phyloP scores from a whole-genome alignment of 2,329 filamentous ascomycete genomes.

The Pleoardoris graminearum region DNA sequence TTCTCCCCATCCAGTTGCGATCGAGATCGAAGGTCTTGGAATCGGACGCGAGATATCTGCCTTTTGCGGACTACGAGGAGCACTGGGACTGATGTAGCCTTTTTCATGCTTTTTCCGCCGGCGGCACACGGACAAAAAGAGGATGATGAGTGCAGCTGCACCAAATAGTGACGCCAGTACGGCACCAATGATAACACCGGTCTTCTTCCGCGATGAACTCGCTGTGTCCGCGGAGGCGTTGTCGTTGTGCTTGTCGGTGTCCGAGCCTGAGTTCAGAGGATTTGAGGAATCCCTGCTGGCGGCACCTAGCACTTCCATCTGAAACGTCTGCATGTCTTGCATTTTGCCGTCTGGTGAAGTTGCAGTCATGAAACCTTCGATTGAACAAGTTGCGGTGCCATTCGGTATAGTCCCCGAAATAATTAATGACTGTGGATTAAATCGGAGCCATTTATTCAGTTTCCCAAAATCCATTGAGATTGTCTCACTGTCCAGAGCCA shows the following conservation, averaged over 20 bases:
- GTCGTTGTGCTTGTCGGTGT: constrained; percentile 4
- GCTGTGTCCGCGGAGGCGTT: background rate
- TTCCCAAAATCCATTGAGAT: constrained; percentile 51
- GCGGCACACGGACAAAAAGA: constrained; percentile 25
- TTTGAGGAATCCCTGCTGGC: constrained; percentile 1
- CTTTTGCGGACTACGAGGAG: constrained; percentile 35
- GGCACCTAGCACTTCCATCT: constrained; percentile 40
- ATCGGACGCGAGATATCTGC: constrained; percentile 49
- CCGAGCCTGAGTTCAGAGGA: constrained; percentile 14
- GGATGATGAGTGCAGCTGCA: constrained; percentile 28
- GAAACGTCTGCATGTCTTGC: constrained; percentile 51
- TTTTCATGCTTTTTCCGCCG: constrained; percentile 26
- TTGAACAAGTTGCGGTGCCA: constrained; percentile 42
- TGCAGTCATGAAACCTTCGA: constrained; percentile 51
- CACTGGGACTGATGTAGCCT: constrained; percentile 25
- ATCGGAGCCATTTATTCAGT: constrained; percentile 54
- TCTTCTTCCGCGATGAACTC: constrained; percentile 14
- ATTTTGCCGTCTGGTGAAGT: constrained; percentile 30
- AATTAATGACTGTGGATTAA: constrained; percentile 49
- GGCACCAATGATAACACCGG: constrained; percentile 28
- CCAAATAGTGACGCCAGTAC: constrained; percentile 41
- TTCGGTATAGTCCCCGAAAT: constrained; percentile 56
- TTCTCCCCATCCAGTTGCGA: constrained; percentile 33
- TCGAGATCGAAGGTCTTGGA: constrained; percentile 14
- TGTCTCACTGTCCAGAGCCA: constrained; percentile 46